These are phyloP conservation scores for Clitocybe nebularis DNA, from an alignment of 1,284 basidiomycete species.

Conservation along the genomic window DNA sequence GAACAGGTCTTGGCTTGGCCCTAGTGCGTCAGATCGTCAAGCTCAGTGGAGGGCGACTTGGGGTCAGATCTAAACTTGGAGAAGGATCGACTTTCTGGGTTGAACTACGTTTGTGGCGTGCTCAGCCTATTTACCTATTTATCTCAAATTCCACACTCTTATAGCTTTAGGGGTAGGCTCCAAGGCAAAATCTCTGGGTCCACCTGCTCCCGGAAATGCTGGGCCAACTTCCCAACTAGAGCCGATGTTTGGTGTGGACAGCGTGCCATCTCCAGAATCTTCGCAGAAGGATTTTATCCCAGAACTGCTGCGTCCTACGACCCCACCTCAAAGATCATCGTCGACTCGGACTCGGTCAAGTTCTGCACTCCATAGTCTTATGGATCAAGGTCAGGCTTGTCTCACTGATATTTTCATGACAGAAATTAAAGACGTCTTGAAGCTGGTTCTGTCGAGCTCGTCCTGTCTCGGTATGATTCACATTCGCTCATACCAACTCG, in stretches of 20 bases:
- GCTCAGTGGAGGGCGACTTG: constrained; percentile 15
- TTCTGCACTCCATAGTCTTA: constrained; percentile 13
- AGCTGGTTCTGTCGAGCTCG: constrained; percentile 8
- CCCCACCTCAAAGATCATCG: not conserved
- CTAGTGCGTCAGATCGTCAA: constrained; percentile 17
- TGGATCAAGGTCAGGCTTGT: constrained; percentile 11
- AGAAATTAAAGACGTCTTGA: not conserved
- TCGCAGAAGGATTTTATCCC: not conserved
- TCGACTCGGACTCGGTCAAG: constrained; percentile 3
- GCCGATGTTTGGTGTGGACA: not conserved
- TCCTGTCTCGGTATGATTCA: constrained; percentile 4
- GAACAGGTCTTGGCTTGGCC: constrained; percentile 16
- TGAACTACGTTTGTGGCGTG: constrained; percentile 12
- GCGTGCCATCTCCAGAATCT: not conserved
- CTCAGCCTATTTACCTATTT: not conserved
- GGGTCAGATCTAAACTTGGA: constrained; percentile 15
- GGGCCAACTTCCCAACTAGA: not conserved
- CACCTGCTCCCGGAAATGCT: constrained; percentile 1
- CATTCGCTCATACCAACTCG: constrained; percentile 2
- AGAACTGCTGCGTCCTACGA: not conserved
- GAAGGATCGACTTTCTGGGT: constrained; percentile 19
- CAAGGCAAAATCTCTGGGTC: constrained; percentile 4
- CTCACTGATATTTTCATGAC: no score
- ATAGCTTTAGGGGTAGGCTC: constrained; percentile 12
- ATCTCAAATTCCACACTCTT: not conserved